A percentile compares a stretch with the other conserved stretches of the same genome.
phyloP scores from a whole-genome alignment of 2,329 filamentous ascomycete species.

The Claviceps spartinae region DNA sequence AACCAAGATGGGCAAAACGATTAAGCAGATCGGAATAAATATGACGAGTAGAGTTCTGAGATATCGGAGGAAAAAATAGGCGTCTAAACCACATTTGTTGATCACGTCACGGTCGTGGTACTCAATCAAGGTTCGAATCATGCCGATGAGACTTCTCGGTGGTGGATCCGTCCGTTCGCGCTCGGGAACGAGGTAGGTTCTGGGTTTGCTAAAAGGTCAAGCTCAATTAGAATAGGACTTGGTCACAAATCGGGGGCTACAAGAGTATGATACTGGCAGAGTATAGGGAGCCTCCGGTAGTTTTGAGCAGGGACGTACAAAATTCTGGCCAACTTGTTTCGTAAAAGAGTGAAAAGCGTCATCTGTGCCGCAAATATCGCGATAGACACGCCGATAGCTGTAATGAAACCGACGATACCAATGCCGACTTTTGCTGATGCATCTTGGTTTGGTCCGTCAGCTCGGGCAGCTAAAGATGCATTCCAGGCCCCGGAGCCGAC shows the following conservation, averaged over 20 bases:
- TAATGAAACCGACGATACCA: slow-evolving; percentile 38
- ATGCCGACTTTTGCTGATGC: slow-evolving; percentile 32
- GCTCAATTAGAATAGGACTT: background rate
- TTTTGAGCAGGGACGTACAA: slow-evolving; percentile 42
- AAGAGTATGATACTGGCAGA: slow-evolving; percentile 5
- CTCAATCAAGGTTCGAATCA: slow-evolving; percentile 48
- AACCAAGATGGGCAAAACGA: slow-evolving; percentile 75
- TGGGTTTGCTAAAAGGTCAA: slow-evolving; percentile 47
- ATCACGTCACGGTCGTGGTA: slow-evolving; percentile 71
- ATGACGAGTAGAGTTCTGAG: slow-evolving; percentile 67
- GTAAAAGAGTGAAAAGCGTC: slow-evolving; percentile 59
- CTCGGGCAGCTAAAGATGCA: background rate
- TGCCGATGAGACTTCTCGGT: slow-evolving; percentile 38
- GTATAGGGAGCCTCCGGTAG: background rate
- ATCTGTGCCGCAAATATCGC: slow-evolving; percentile 51
- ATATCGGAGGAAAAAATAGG: slow-evolving; percentile 95
- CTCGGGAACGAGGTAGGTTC: slow-evolving; percentile 77
- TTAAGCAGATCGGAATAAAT: slow-evolving; percentile 65
- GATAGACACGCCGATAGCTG: slow-evolving; percentile 49
- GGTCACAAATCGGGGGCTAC: background rate
- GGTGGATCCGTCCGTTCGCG: slow-evolving; percentile 69
- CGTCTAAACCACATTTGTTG: slow-evolving; percentile 87
- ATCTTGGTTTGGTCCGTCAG: background rate
- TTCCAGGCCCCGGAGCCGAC: background rate
- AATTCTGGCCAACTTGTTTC: slow-evolving; percentile 67